These are phyloP conservation scores for Cytospora schulzeri DNA, from an alignment of 2,329 filamentous ascomycete genomes.

Conservation along the genomic window DNA sequence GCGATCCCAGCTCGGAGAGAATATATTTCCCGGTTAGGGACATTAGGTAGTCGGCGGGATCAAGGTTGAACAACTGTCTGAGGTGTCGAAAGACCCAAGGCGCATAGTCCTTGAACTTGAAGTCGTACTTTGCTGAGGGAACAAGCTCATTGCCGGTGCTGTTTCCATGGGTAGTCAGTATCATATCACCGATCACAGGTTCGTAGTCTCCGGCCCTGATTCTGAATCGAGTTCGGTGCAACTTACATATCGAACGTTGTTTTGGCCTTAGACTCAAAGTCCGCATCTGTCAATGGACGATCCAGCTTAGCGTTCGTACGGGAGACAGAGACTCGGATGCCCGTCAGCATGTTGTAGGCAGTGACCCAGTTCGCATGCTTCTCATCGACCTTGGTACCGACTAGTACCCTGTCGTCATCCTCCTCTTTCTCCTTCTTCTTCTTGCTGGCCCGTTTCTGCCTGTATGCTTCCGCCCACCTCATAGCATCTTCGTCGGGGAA, in stretches of 20 bases:
- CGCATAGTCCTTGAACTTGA: slow-evolving; percentile 99
- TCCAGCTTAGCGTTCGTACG: slow-evolving; percentile 96
- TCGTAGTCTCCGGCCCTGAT: neutral
- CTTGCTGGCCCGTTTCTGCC: slow-evolving; percentile 88
- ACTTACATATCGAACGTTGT: slow-evolving; percentile 96
- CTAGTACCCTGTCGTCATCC: slow-evolving; percentile 90
- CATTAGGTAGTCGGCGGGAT: slow-evolving; percentile 97
- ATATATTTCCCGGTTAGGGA: slow-evolving; percentile 99
- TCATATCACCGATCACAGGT: neutral
- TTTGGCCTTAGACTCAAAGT: slow-evolving; percentile 94
- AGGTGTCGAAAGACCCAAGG: slow-evolving; percentile 98
- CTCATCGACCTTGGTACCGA: slow-evolving; percentile 97
- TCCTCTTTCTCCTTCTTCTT: slow-evolving; percentile 80
- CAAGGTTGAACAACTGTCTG: slow-evolving; percentile 82
- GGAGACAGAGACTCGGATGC: slow-evolving; percentile 95
- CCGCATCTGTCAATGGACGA: slow-evolving; percentile 82
- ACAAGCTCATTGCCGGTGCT: slow-evolving; percentile 96
- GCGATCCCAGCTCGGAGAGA: slow-evolving; percentile 92
- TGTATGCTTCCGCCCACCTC: slow-evolving; percentile 89
- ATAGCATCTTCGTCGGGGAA: slow-evolving; percentile 86
- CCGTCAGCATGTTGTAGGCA: slow-evolving; percentile 99
- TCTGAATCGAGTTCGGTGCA: neutral
- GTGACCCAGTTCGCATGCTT: slow-evolving; percentile 97
- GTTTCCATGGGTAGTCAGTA: slow-evolving; percentile 38
- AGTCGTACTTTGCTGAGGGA: slow-evolving; percentile 98